Conservation (phyloP, 306 rosid species). For the Pueraria montana region DNA sequence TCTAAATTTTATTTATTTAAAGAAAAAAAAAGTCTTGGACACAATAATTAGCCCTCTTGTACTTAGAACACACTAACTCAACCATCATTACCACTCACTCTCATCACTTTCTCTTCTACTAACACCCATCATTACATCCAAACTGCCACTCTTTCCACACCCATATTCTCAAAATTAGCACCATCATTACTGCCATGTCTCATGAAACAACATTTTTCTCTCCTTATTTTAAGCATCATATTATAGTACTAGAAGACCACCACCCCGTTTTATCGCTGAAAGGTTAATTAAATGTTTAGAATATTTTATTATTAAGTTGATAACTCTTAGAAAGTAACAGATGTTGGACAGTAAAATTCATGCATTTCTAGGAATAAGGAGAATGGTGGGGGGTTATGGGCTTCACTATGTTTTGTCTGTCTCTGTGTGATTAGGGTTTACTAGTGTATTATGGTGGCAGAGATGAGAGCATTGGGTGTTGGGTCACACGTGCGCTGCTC, state of each 20-base stretch:
- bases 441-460: slow-evolving; percentile 53
- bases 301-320: slow-evolving; percentile 23
- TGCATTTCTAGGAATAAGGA: slow-evolving; percentile 50
- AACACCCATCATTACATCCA: slow-evolving; percentile 63
- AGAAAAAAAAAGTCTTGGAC: slow-evolving; percentile 50
- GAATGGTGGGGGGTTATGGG: slow-evolving; percentile 60
- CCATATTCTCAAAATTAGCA: slow-evolving; percentile 43
- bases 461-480: slow-evolving; percentile 73
- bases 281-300: slow-evolving; percentile 11
- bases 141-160: slow-evolving; percentile 42
- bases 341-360: slow-evolving; percentile 49
- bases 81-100: slow-evolving; percentile 42
- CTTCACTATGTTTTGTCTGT: slow-evolving; percentile 53
- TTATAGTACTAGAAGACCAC: neutral
- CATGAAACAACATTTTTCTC: neutral
- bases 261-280: neutral
- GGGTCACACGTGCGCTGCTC: slow-evolving; percentile 95
- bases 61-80: slow-evolving; percentile 52
- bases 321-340: slow-evolving; percentile 46
- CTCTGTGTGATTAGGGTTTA: slow-evolving; percentile 63
- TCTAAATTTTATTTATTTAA: slow-evolving; percentile 40
- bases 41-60: slow-evolving; percentile 52
- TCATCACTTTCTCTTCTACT: slow-evolving; percentile 48
- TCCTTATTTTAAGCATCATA: neutral
- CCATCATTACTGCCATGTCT: slow-evolving; percentile 25